Percentiles rank a stretch among this genome's conserved stretches.
Evolutionary conservation across 257 asterid species (phyloP).

Genomic region (Euphrasia confusa): DNA sequence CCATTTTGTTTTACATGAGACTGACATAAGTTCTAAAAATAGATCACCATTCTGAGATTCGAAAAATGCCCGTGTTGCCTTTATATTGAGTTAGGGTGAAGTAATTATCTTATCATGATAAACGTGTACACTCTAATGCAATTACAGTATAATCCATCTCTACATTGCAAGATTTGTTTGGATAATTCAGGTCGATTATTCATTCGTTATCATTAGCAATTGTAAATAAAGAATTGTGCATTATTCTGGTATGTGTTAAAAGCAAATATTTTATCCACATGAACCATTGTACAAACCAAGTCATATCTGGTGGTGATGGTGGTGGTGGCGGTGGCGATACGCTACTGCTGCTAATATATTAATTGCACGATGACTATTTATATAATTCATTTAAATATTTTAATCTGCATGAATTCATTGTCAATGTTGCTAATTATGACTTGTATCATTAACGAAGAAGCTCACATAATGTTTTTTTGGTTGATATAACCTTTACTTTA

Average conservation of each 20-base stretch:
- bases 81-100: too few species aligned
- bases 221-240: neutral
- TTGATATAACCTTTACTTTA: neutral
- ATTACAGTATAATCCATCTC: neutral
- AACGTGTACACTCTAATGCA: neutral
- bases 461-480: neutral
- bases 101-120: too few species aligned
- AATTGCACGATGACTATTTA: too few species aligned
- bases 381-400: neutral
- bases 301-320: neutral
- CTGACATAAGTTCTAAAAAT: slow-evolving; percentile 4
- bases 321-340: neutral
- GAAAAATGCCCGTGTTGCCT: neutral
- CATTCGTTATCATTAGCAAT: neutral
- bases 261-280: neutral
- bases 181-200: neutral
- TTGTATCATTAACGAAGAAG: neutral
- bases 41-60: neutral
- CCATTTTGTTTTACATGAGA: slow-evolving; percentile 1
- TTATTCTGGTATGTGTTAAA: neutral
- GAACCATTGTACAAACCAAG: neutral
- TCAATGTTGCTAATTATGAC: neutral
- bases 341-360: neutral
- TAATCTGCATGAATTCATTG: neutral
- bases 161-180: neutral